Evolutionary conservation across 495 filamentous ascomycete genomes (phyloP), one percentile per base, ranked within the genome.

Genomic region (Neurospora sp.): DNA sequence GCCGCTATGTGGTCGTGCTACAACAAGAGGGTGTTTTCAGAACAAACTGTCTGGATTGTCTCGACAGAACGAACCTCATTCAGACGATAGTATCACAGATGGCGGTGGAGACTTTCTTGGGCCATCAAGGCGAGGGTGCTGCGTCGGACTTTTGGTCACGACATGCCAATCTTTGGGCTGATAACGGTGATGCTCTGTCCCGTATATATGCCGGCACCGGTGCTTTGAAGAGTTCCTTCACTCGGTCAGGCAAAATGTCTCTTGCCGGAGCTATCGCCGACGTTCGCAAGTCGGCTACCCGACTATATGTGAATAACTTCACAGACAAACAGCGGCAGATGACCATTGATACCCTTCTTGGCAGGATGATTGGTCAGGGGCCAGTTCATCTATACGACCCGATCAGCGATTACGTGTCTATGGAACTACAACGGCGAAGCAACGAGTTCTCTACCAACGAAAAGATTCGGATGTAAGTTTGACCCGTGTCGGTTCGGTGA

Each of bases 131-230:
- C 8, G 87, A 92, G 76, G 82, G 75, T 70, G 87, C 92, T 3
- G 85, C 84, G 40, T 86, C 90, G 1, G 96, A 98, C 77, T 91
- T 98, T 75, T 95, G 94, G 89, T 89, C 92, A 79, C 85, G 93
- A 41, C 96, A 99, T 82, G 93, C 93, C 39, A 94, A 87, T 72
- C 84, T 99, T 3, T 99, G 96, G 96, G 96, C 96, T n/a, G 96
- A 99, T 79, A 98, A 98, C 83, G 96, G 96, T 39, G 96, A 99
- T 84, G 90, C 94, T 16, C 82, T 99, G 35, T 97, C 94, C 1
- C 92, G 93, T 77, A 98, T 98, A 22, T 99, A 99, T 80, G 96
- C 96, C 9, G 96, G 96, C 41, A 99, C 96, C 9, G 96, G 96
- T 2, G 96, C 96, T 69, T 83, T 99, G 45, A 98, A 97, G 77